phyloP scores from a whole-genome alignment of 148 eudicot species.

The Rheum nobile region DNA sequence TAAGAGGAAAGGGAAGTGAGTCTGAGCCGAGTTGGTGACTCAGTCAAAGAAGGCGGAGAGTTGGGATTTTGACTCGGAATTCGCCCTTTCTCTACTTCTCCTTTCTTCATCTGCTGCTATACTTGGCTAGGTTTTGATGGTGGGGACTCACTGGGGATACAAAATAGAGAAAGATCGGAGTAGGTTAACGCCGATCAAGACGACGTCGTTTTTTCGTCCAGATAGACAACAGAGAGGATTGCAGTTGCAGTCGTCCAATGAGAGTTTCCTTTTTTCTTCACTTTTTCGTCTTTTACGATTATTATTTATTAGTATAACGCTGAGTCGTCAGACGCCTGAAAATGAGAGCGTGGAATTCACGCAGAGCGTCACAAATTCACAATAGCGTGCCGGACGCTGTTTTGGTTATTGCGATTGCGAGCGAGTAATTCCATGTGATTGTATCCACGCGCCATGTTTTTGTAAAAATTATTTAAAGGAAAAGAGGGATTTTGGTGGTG shows the following conservation, averaged over 20 bases:
- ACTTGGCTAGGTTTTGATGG: background rate
- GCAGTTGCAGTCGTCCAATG: background rate
- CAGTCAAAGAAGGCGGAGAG: constrained; percentile 49
- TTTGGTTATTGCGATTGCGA: too few species aligned
- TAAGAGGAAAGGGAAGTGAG: background rate
- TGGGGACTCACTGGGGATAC: background rate
- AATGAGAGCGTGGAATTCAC: background rate
- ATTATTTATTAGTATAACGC: background rate
- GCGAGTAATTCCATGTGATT: background rate
- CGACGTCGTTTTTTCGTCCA: constrained; percentile 2
- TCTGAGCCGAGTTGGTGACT: constrained; percentile 14
- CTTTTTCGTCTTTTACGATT: background rate
- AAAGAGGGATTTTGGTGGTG: constrained; percentile 5
- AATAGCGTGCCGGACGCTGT: background rate
- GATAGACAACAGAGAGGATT: background rate
- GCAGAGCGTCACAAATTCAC: background rate
- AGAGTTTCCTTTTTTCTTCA: background rate
- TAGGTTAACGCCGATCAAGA: constrained; percentile 8
- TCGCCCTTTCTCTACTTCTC: background rate
- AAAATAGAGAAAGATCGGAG: background rate
- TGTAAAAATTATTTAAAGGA: background rate
- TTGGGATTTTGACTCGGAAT: constrained; percentile 28
- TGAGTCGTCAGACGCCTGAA: constrained; percentile 2
- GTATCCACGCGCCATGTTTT: background rate
- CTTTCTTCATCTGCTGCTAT: background rate